Evolutionary conservation across 495 filamentous ascomycete genomes (phyloP).

Genomic region (Elasticomyces elasticus): DNA sequence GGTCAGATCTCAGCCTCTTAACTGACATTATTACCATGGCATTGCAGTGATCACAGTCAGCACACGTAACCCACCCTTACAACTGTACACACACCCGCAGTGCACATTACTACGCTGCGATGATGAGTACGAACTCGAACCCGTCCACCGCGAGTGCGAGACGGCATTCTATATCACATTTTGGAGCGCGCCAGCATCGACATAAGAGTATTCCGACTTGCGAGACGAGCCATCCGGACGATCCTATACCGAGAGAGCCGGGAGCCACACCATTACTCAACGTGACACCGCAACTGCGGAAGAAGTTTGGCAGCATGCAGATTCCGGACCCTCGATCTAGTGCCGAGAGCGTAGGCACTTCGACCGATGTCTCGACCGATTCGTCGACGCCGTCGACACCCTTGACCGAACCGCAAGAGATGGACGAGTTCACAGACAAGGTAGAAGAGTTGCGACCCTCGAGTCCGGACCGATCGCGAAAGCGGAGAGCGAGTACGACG

Average conservation of each 20-base stretch:
- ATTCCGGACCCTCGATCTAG: slow-evolving; percentile 33
- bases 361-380: slow-evolving; percentile 37
- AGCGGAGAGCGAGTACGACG: slow-evolving; percentile 17
- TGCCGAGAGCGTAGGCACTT: slow-evolving; percentile 34
- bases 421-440: slow-evolving; percentile 24
- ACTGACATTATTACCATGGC: slow-evolving; percentile 5
- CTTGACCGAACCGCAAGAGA: slow-evolving; percentile 39
- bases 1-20: no score
- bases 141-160: background rate
- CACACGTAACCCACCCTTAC: background rate
- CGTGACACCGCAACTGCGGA: slow-evolving; percentile 8
- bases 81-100: background rate
- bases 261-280: background rate
- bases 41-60: background rate
- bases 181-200: slow-evolving; percentile 1
- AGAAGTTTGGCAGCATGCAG: background rate
- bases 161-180: background rate
- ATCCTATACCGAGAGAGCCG: slow-evolving; percentile 21
- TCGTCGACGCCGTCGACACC: slow-evolving; percentile 46
- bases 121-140: background rate
- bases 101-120: background rate
- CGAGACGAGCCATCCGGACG: slow-evolving; percentile 17
- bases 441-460: slow-evolving; percentile 1
- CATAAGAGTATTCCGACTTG: slow-evolving; percentile 17
- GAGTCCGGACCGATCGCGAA: background rate